Conservation (phyloP, 495 filamentous ascomycete genomes). For the Penicillium samsonianum region DNA sequence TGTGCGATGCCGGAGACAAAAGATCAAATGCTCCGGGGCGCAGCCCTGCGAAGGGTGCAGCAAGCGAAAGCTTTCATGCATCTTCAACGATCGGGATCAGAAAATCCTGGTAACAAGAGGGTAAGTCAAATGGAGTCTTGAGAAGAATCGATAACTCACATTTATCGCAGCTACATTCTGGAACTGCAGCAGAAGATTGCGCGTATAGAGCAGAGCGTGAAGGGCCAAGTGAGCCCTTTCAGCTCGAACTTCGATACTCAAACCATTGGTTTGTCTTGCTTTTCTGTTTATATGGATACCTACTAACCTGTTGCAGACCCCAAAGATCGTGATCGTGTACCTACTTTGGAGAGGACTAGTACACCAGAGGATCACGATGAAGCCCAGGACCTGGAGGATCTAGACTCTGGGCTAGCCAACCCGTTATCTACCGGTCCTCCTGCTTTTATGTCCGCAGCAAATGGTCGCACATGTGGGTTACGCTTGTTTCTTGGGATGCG, state of each 20-base stretch:
- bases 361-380: slow-evolving; percentile 17
- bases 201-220: slow-evolving; percentile 26
- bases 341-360: slow-evolving; percentile 12
- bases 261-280: background rate
- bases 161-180: slow-evolving; percentile 34
- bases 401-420: slow-evolving; percentile 35
- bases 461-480: slow-evolving; percentile 34
- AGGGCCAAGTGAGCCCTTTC: slow-evolving; percentile 14
- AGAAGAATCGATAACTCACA: background rate
- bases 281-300: background rate
- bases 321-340: slow-evolving; percentile 20
- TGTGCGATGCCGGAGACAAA: slow-evolving; percentile 47
- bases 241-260: slow-evolving; percentile 17
- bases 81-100: slow-evolving; percentile 44
- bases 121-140: slow-evolving; percentile 18
- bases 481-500: background rate
- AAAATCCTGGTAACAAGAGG: slow-evolving; percentile 46
- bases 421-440: slow-evolving; percentile 41
- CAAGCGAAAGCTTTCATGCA: slow-evolving; percentile 44
- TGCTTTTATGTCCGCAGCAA: slow-evolving; percentile 36
- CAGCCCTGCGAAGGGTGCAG: slow-evolving; percentile 45
- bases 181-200: slow-evolving; percentile 41
- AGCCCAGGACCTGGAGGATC: slow-evolving; percentile 23
- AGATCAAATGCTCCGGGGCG: slow-evolving; percentile 47
- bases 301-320: slow-evolving; percentile 19